Evolutionary conservation across 2,329 filamentous ascomycete genomes (phyloP).

Genomic region (Fusarium burgessii): DNA sequence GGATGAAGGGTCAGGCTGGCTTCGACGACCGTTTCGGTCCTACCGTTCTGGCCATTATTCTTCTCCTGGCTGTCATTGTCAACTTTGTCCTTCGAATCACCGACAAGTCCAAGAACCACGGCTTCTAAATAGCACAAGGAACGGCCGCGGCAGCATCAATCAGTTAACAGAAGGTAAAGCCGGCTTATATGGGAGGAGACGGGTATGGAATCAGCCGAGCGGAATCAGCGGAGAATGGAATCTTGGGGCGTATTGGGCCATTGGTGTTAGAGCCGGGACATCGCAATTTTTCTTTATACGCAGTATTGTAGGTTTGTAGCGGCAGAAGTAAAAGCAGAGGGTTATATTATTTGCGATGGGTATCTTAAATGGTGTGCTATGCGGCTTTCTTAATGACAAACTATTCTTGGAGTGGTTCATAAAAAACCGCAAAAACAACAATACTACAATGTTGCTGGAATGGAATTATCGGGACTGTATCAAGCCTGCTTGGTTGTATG

Average conservation of each 20-base stretch:
- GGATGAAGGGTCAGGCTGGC: conserved; percentile 89
- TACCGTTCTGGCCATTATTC: conserved; percentile 86
- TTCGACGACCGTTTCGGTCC: conserved; percentile 98
- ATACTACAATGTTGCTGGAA: background rate
- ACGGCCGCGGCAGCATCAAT: background rate
- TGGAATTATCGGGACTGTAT: background rate
- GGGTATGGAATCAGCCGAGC: background rate
- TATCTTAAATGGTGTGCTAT: conserved; percentile 32
- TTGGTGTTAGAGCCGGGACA: conserved; percentile 39
- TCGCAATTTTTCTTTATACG: conserved; percentile 27
- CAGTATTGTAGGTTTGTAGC: conserved; percentile 31
- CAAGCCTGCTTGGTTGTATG: conserved; percentile 50
- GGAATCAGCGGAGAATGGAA: conserved; percentile 2
- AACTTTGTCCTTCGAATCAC: conserved; percentile 89
- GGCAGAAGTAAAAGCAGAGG: conserved; percentile 33
- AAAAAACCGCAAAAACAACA: background rate
- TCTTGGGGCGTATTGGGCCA: conserved; percentile 22
- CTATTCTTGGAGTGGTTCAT: conserved; percentile 1
- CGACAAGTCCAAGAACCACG: conserved; percentile 56
- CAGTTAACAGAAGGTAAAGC: background rate
- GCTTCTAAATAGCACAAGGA: conserved; percentile 17
- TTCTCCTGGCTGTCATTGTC: conserved; percentile 90
- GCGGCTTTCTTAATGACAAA: conserved; percentile 1
- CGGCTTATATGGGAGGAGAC: background rate
- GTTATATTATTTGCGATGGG: conserved; percentile 26